Evolutionary conservation across 139 green algal genomes (phyloP), one percentile per base, ranked within the genome.

Genomic region (Chloropicon primus): DNA sequence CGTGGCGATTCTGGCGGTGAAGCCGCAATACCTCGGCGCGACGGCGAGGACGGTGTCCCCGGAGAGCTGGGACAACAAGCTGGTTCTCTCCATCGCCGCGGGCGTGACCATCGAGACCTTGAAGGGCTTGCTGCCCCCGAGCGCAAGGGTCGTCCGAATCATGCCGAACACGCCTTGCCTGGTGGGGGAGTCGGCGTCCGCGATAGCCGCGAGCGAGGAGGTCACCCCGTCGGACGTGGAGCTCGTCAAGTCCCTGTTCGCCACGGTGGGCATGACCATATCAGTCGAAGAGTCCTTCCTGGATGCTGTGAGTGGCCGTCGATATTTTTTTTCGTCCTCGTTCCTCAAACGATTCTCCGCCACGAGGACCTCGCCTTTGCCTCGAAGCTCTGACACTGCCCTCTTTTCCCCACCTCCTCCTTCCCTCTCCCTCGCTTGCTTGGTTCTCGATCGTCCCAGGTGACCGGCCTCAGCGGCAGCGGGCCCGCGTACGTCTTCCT

Each of bases 141-240:
- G 85, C 10, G 81, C 87, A 1, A 79, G 82, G 21, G 81, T 94
- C 0, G 82, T 97, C n/a, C 88, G 94, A 21, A 94, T 98, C 2
- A 98, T 98, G 94, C 94, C 94, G 41, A 98, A 98, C 88, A 98
- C 93, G 1, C 92, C 93, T 0, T 98, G 94, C 85, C 85, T 98
- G 25, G 94, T 98, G 26, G 91, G 90, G 0, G 89, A 91, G 81
- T 93, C 87, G 0, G 94, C 94, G 23, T 88, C 88, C 3, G 94
- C 92, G 29, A 96, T 97, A 88, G 94, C 90, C 83, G 74, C 94
- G 73, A 91, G 93, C 77, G 86, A 78, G 86, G 72, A 84, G 78
- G 87, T 85, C 22, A 91, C 54, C 10, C 1, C 53, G 2, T 82
- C 84, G 5, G 90, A 98, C 5, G 82, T 90, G 82, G 72, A 75